Conservation (phyloP, 495 filamentous ascomycete species). For the Penicillium robsamsonii region DNA sequence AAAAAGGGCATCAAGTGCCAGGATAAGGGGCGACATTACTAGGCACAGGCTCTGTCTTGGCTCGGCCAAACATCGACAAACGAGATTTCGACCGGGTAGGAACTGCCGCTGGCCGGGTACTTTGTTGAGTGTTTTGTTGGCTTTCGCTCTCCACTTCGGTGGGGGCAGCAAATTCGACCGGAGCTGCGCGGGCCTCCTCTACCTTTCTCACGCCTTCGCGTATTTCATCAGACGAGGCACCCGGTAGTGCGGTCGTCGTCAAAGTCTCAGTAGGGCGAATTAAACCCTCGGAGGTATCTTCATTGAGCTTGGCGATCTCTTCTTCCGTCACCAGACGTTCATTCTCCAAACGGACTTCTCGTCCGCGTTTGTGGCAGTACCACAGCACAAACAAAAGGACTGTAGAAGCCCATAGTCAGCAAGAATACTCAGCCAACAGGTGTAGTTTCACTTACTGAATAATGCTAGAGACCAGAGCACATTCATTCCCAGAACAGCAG, state of each 20-base stretch:
- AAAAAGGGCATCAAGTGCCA: slow-evolving; percentile 33
- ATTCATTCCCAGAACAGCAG: slow-evolving; percentile 80
- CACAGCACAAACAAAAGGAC: slow-evolving; percentile 89
- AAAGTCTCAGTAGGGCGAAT: slow-evolving; percentile 45
- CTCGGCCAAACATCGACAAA: slow-evolving; percentile 34
- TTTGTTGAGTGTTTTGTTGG: slow-evolving; percentile 10
- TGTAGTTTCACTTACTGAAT: slow-evolving; percentile 60
- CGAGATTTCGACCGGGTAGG: slow-evolving; percentile 37
- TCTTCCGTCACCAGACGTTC: slow-evolving; percentile 58
- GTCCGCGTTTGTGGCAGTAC: slow-evolving; percentile 95
- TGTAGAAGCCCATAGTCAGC: slow-evolving; percentile 27
- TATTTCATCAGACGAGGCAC: slow-evolving; percentile 42
- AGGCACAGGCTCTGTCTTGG: slow-evolving; percentile 26
- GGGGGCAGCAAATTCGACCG: slow-evolving; percentile 5
- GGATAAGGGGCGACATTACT: slow-evolving; percentile 41
- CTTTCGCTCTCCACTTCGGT: slow-evolving; percentile 11
- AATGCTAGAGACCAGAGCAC: slow-evolving; percentile 81
- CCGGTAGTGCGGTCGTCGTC: slow-evolving; percentile 47
- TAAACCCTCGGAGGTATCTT: slow-evolving; percentile 26
- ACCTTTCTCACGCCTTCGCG: slow-evolving; percentile 42
- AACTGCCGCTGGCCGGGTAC: slow-evolving; percentile 11
- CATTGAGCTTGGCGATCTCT: slow-evolving; percentile 46
- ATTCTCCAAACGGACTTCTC: slow-evolving; percentile 74
- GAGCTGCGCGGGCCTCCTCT: slow-evolving; percentile 33
- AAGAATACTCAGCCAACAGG: neutral